Evolutionary conservation across 2,329 filamentous ascomycete genomes (phyloP), one percentile per base, ranked within the genome.

Genomic region (Venturia asperata): DNA sequence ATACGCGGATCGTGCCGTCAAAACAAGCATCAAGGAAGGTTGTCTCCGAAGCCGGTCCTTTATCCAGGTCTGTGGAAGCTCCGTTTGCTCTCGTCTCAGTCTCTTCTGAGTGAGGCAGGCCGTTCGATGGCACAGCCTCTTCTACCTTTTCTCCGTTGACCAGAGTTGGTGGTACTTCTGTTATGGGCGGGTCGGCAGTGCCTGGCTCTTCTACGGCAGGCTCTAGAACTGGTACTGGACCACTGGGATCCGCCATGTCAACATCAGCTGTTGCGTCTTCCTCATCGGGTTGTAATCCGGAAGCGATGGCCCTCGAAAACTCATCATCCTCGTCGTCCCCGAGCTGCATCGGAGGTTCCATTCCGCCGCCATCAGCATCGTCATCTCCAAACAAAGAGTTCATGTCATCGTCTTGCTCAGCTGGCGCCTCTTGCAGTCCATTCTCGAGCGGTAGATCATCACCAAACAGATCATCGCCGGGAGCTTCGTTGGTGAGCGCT

Each of bases 21-120:
- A 93, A 91, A 2, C 91, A 89, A 2, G 94, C 90, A 34, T 92
- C 90, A 63, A 99, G 82, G 74, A 99, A 99, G 0, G 89, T 92
- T 5, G 85, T 89, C 68, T 92, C 86, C 0, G 85, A 91, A 34
- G 84, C 84, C 69, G 71, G 76, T n/a, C 66, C 65, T 39, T 34
- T 61, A 21, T 65, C 58, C 13, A 42, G n/a, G 13, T 66, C 60
- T 30, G 64, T 11, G 34, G 70, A 66, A 60, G 30, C n/a, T n/a
- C 27, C 11, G 24, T 49, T 65, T 65, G 3, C 64, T 68, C 27
- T 71, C 68, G 42, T 64, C 52, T 58, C 52, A 66, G 24, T 69
- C 69, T 61, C 67, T 74, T 47, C 34, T 0, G 79, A 75, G 67
- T 81, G 80, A 6, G 82, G 80, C 15, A 84, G 76, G 30, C 83